Evolutionary conservation across 164 flowering plant species (phyloP), one percentile per base, ranked within the genome.

Genomic region (Buxus sempervirens): DNA sequence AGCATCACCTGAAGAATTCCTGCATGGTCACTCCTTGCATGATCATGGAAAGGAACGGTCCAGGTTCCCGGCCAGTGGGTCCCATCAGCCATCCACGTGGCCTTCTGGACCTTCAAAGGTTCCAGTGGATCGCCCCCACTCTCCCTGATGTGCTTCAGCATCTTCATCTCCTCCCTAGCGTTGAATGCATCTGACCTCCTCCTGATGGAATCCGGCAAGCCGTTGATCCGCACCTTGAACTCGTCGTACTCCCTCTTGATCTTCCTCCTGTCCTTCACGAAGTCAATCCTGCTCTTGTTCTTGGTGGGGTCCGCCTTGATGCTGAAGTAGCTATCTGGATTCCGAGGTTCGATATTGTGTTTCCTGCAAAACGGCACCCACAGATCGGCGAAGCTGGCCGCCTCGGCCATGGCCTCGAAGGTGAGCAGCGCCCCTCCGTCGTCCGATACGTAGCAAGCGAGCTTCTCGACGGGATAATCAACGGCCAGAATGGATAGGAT

Each of bases 41-140:
- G 97, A n/a, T 90, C 97, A 2, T 75, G 56, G 4, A 75, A 18
- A 9, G 90, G 70, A 16, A 62, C 65, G 0, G 83, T 66, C 97
- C 97, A 90, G 23, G 94, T 80, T 14, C 97, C 97, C 2, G 97
- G 94, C 97, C 97, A 90, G 36, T 90, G 97, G n/a, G 94, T 89
- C 5, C 88, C 94, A 69, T 90, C 94, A 23, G 94, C 94, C 97
- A 90, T 90, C 97, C 97, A 90, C 0, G 95, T 91, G 1, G 95
- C 95, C 62, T 89, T 91, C 19, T 41, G 79, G 45, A 88, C 82
- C 65, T 86, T 89, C 1, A 88, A 45, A 0, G 83, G 84, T 69
- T 86, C 88, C 4, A 70, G 4, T 1, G 82, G 80, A 21, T 89
- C 95, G 0, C 68, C 85, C 0, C 83, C 91, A 9, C 68, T 83